phyloP scores from a whole-genome alignment of 495 filamentous ascomycete genomes.

The Neurospora cerealis region DNA sequence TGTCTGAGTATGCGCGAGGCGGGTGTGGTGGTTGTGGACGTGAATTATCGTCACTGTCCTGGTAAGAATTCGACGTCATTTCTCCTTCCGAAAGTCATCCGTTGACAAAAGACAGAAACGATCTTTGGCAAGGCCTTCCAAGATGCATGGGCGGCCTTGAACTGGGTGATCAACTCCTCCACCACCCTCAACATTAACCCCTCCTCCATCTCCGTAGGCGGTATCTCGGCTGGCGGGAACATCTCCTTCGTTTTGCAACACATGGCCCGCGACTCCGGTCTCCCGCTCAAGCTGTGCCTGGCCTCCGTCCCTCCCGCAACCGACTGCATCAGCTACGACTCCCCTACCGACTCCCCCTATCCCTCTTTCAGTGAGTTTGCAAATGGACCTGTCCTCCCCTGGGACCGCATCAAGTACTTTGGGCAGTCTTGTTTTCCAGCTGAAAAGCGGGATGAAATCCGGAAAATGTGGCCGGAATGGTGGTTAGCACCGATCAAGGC shows the following conservation, averaged over 20 bases:
- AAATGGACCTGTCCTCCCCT: constrained; percentile 36
- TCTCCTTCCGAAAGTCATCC: background rate
- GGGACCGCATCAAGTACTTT: constrained; percentile 39
- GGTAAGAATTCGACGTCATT: constrained; percentile 13
- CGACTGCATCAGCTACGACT: constrained; percentile 28
- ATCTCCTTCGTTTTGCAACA: constrained; percentile 38
- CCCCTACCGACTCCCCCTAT: constrained; percentile 35
- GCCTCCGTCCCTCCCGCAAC: constrained; percentile 33
- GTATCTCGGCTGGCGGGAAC: constrained; percentile 39
- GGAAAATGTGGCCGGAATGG: constrained; percentile 24
- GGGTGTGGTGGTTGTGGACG: constrained; percentile 35
- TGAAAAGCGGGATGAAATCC: constrained; percentile 11
- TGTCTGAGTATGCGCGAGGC: constrained; percentile 37
- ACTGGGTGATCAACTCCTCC: constrained; percentile 28
- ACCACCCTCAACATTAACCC: constrained; percentile 31
- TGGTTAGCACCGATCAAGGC: constrained; percentile 31
- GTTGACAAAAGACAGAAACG: constrained; percentile 17
- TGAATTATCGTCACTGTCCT: constrained; percentile 43
- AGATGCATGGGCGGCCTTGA: constrained; percentile 36
- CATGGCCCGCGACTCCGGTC: constrained; percentile 36
- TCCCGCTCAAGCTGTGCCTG: constrained; percentile 33
- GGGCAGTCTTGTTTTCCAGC: constrained; percentile 22
- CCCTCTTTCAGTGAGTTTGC: constrained; percentile 34
- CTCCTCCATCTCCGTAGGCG: constrained; percentile 37
- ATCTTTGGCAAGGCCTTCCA: constrained; percentile 37